Evolutionary conservation across 2,329 filamentous ascomycete species (phyloP), one percentile per base, ranked within the genome.

Genomic region (Cytospora chrysosperma): DNA sequence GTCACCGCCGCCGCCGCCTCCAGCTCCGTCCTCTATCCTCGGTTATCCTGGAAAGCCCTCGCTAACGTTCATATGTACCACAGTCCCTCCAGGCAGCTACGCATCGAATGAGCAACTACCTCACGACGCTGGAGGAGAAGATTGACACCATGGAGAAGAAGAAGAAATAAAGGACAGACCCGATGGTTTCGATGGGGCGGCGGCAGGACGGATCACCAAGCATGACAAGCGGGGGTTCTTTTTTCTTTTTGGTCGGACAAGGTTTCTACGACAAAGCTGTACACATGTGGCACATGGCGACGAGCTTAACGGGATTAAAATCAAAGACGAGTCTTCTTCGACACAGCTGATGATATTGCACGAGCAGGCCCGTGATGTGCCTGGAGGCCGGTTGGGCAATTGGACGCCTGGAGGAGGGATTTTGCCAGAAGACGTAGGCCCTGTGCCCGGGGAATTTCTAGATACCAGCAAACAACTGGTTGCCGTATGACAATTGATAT

Each of bases 51-150:
- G 15, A 43, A 24, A 59, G 56, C 61, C 59, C 60, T 21, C 10
- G 40, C 51, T 62, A 17, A 34, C 21, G 1, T 26, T 56, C 7
- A 1, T 13, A 19, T 49, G 8, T 24, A 54, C 66, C 61, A 69
- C 69, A 96, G 93, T 88, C 91, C 68, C 85, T 98, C 56, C 93
- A 97, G 84, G 84, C 88, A 56, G 92, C 93, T 56, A 93, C 96
- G 63, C 89, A 93, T 76, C 87, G 91, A 74, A 86, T 97, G 75
- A 92, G 92, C 78, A 86, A 85, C 67, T 96, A 97, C 75, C 88
- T 97, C 68, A 86, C 88, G 74, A 85, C 85, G 58, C 80, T 98
- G 68, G 94, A 98, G 80, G 85, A 91, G 71, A 93, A 90, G 80
- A 83, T 93, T 70, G 87, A 88, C 69, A 80, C 83, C 66, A 71